phyloP scores from a whole-genome alignment of 129 eudicot species.

The Tagetes erecta region DNA sequence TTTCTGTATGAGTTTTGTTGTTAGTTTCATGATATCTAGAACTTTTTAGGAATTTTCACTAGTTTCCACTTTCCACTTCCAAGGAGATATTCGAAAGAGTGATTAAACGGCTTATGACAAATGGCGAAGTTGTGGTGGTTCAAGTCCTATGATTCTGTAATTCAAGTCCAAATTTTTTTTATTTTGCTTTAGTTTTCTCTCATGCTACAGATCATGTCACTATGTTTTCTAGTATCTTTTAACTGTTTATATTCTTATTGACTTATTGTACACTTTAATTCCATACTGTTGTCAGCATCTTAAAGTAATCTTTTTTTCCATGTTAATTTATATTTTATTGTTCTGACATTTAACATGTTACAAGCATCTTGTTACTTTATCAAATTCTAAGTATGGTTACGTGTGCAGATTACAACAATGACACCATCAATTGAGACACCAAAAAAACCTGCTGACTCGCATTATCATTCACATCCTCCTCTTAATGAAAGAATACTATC shows the following conservation, averaged over 20 bases:
- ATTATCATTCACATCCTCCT: constrained; percentile 49
- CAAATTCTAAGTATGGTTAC: not conserved
- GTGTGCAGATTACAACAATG: constrained; percentile 46
- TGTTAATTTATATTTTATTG: not conserved
- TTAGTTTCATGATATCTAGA: constrained; percentile 20
- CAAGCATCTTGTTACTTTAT: constrained; percentile 15
- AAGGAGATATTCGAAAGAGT: not conserved
- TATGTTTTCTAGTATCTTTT: constrained; percentile 18
- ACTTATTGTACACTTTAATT: not conserved
- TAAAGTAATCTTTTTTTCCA: not conserved
- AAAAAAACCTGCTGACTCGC: constrained; percentile 38
- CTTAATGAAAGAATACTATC: constrained; percentile 89
- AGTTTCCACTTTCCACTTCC: not conserved
- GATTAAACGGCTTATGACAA: constrained; percentile 5
- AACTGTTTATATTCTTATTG: not conserved
- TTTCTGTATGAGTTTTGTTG: not conserved
- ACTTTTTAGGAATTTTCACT: constrained; percentile 8
- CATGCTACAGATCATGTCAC: not conserved
- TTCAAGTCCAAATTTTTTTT: too few species aligned
- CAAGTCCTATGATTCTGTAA: constrained; percentile 1
- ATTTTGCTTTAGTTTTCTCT: not conserved
- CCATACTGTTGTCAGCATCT: not conserved
- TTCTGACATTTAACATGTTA: constrained; percentile 2
- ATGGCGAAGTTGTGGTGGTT: constrained; percentile 9
- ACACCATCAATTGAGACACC: constrained; percentile 64